These are phyloP conservation scores for Pythium chondricola DNA, from an alignment of 352 stramenopile species.

Conservation along the genomic window DNA sequence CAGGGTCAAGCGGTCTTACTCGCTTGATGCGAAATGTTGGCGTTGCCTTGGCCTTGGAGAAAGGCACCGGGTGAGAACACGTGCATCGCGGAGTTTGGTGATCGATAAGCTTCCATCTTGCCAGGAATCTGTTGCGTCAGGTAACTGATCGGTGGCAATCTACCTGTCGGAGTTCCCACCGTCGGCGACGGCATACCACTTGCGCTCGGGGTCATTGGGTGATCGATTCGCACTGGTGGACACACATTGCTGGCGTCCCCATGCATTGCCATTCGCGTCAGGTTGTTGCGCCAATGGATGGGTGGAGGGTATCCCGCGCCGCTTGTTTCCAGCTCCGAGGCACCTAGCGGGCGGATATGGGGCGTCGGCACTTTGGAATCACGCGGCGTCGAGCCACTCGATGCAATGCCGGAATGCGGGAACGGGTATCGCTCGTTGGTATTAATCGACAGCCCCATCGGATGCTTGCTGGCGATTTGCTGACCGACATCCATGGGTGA, in stretches of 20 bases:
- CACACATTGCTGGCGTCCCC: background rate
- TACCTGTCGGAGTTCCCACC: conserved; percentile 26
- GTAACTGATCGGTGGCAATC: conserved; percentile 70
- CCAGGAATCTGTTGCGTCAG: conserved; percentile 48
- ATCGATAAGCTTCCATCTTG: conserved; percentile 60
- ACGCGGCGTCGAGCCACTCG: background rate
- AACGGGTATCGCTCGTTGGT: conserved; percentile 13
- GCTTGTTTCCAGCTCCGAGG: background rate
- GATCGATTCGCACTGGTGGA: background rate
- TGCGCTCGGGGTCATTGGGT: conserved; percentile 8
- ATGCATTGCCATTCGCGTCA: conserved; percentile 17
- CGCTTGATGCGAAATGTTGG: conserved; percentile 20
- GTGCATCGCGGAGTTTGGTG: conserved; percentile 29
- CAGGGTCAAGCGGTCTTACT: conserved; percentile 46
- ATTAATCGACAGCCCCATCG: no score
- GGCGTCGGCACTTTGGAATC: conserved; percentile 3
- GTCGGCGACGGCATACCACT: background rate
- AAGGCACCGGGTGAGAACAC: conserved; percentile 45
- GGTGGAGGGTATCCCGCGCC: conserved; percentile 9
- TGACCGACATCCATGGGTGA: conserved; percentile 31
- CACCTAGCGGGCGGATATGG: conserved; percentile 9
- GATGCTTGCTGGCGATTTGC: background rate
- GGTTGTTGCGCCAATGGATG: conserved; percentile 19
- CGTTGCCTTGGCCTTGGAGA: conserved; percentile 26
- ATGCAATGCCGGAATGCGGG: background rate